A percentile compares a stretch with the other conserved stretches of the same genome.
Conservation (phyloP, 306 rosid genomes). For the Sesbania bispinosa region DNA sequence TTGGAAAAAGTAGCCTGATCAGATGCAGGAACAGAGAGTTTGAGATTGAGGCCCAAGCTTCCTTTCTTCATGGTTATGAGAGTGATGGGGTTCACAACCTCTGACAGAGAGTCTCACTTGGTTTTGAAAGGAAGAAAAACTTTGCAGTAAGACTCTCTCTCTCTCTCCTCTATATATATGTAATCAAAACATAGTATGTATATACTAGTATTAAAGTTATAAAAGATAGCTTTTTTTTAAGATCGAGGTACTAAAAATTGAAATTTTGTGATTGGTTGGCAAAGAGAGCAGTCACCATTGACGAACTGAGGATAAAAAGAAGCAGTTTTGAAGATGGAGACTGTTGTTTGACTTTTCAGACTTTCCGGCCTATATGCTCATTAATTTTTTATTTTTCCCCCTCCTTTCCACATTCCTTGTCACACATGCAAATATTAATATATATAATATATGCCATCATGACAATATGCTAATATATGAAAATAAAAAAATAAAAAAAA, state of each 20-base stretch:
- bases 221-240: not conserved
- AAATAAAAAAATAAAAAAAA: no score
- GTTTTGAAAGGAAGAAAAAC: not conserved
- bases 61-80: constrained; percentile 69
- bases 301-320: constrained; percentile 2
- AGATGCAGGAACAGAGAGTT: constrained; percentile 68
- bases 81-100: constrained; percentile 6
- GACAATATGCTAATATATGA: no score
- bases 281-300: constrained; percentile 38
- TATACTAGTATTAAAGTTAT: not conserved
- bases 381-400: not conserved
- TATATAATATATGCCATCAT: no score
- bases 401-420: no score
- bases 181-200: not conserved
- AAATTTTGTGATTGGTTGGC: constrained; percentile 35
- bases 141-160: not conserved
- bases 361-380: not conserved
- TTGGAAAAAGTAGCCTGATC: constrained; percentile 63
- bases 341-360: constrained; percentile 40
- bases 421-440: no score
- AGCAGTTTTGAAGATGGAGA: constrained; percentile 23
- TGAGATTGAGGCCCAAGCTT: constrained; percentile 52
- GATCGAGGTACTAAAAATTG: not conserved
- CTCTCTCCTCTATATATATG: not conserved
- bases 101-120: not conserved